Evolutionary conservation across 208 protist species (phyloP), one percentile per base, ranked within the genome.

Genomic region (Tritrichomonas musculus): DNA sequence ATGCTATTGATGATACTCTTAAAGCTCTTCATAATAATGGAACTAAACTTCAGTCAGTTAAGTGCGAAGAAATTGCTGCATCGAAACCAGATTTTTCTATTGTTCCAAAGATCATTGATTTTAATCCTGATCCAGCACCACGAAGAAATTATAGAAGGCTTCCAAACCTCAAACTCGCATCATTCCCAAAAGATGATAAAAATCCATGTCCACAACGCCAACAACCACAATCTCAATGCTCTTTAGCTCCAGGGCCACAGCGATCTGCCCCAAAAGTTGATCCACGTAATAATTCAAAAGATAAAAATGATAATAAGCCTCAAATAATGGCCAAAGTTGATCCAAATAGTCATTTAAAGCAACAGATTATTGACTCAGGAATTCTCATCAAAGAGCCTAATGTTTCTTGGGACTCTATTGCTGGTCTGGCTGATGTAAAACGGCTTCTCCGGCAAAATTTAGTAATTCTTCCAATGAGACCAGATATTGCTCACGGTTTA

Each of bases 401-500:
- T 50, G 47, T 88, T 33, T 47, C 20, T 9, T 88, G 77, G 77
- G 44, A 44, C 9, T 88, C 77, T 0, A 88, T 88, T 88, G 77
- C 77, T 39, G 77, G 77, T 33, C 47, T 88, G 0, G 17, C 77
- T 39, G 47, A 94, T n/a, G 95, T 95, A 25, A 97, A 97, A 94
- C 92, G 93, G 36, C 88, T 93, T 39, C 75, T 97, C 33, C 77
- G 93, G 30, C 96, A 97, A 92, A 94, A 92, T 0, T 94, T 97
- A 17, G 94, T 96, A 27, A 92, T 93, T 36, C 96, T 96, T 9
- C 77, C 95, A 49, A 93, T 96, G 47, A 82, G 95, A 13, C 96
- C 96, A 13, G 96, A 96, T 73, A 88, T 96, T 44, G 95, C 96
- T 44, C 73, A 77, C 53, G 93, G 93, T n/a, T 92, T 94, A 44